Conservation (phyloP, 371 early-diverging fungal genomes). For the Mortierella sp. region DNA sequence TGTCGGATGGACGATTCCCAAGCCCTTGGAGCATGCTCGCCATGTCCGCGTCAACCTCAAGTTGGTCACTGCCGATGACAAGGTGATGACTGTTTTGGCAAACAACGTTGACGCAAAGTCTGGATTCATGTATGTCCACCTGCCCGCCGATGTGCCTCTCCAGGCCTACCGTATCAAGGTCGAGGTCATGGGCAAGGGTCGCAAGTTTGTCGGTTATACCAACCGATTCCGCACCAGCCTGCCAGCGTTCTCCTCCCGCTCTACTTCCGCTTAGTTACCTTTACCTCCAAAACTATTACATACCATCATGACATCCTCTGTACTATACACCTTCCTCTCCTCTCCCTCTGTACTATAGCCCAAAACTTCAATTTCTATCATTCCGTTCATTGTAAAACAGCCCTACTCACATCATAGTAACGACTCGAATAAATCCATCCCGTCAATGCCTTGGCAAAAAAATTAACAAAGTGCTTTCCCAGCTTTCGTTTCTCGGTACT, state of each 20-base stretch:
- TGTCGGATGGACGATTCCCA: slow-evolving; percentile 47
- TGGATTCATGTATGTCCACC: slow-evolving; percentile 40
- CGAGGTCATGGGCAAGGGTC: slow-evolving; percentile 50
- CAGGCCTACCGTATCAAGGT: slow-evolving; percentile 36
- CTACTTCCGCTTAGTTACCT: too few species aligned
- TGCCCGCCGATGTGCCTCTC: slow-evolving; percentile 41
- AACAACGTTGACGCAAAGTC: slow-evolving; percentile 41
- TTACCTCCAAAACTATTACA: too few species aligned
- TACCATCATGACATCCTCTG: too few species aligned
- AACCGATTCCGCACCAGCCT: slow-evolving; percentile 37
- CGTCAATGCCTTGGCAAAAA: too few species aligned
- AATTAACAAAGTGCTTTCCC: too few species aligned
- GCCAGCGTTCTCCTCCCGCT: slow-evolving; percentile 31
- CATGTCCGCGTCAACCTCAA: slow-evolving; percentile 37
- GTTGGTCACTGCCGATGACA: slow-evolving; percentile 15
- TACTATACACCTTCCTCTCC: too few species aligned
- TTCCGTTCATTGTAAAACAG: too few species aligned
- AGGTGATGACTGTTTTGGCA: slow-evolving; percentile 24
- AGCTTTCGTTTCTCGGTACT: too few species aligned
- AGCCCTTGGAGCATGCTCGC: slow-evolving; percentile 31
- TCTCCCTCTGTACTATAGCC: too few species aligned
- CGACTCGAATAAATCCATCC: too few species aligned
- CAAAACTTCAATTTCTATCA: too few species aligned
- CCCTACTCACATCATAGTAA: too few species aligned
- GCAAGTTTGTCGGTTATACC: slow-evolving; percentile 49